Evolutionary conservation across 768 basidiomycete genomes (phyloP), one percentile per base, ranked within the genome.

Genomic region (Hygrocybe coccinea): DNA sequence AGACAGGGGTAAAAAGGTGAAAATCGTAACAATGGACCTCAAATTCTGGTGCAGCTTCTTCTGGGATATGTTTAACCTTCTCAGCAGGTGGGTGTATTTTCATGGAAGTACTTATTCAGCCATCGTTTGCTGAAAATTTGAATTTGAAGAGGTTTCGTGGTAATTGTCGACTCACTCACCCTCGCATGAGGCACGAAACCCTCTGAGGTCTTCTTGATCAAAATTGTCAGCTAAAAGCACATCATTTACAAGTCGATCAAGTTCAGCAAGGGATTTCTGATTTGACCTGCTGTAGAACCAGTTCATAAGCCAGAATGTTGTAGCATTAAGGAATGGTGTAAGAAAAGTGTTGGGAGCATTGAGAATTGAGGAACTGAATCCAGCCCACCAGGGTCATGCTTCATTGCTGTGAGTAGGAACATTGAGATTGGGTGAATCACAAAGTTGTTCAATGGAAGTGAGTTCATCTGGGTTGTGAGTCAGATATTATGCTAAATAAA

Each of bases 231-330:
- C 29, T 4, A 58, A 35, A 4, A 73, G 44, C 6, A 69, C 67
- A 0, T 59, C 60, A 15, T 66, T 38, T 21, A 69, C 65, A 0
- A 76, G 63, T 0, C 56, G 56, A 17, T 73, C 52, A 1, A 71
- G 43, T 29, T 71, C 69, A 1, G 35, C 36, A 7, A 54, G 47
- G 0, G 72, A 71, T 46, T 74, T 74, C 2, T 43, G 17, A 15
- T 41, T 64, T 0, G 67, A 65, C 0, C 17, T 12, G 66, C 64
- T 1, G 54, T 57, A 71, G 6, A 65, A 62, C 72, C 73, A 74
- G 17, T 60, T 25, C 60, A 69, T 59, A 8, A 69, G 65, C 0
- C 64, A 60, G 22, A 61, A 67, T 6, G 65, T 54, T 0, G 70
- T 60, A 2, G 61, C 61, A 54, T 60, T 67, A 0, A 62, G 41